Evolutionary conservation across 2,329 filamentous ascomycete genomes (phyloP).

Genomic region (Epichloe amarillans): DNA sequence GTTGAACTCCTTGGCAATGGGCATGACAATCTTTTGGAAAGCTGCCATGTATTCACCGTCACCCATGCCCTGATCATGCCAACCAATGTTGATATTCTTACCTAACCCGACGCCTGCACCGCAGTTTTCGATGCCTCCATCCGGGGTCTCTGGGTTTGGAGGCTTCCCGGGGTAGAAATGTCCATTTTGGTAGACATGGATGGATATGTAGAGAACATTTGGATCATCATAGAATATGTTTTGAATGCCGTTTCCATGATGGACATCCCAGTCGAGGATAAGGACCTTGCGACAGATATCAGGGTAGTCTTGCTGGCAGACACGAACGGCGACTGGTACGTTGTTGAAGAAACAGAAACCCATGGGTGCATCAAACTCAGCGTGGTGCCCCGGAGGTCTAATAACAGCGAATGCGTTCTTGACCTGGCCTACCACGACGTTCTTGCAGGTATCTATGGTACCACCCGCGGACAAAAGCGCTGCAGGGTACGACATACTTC

Average conservation of each 20-base stretch:
- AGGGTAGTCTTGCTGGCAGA: slow-evolving; percentile 72
- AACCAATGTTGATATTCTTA: slow-evolving; percentile 54
- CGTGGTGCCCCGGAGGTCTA: slow-evolving; percentile 87
- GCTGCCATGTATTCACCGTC: slow-evolving; percentile 95
- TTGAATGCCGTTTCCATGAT: slow-evolving; percentile 83
- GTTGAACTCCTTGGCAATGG: slow-evolving; percentile 83
- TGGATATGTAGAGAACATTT: slow-evolving; percentile 87
- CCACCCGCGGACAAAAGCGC: slow-evolving; percentile 78
- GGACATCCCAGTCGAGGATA: slow-evolving; percentile 83
- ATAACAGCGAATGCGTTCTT: slow-evolving; percentile 96
- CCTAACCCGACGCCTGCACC: slow-evolving; percentile 42
- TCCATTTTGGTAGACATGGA: slow-evolving; percentile 79
- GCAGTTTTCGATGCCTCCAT: slow-evolving; percentile 48
- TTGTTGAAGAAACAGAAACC: slow-evolving; percentile 99
- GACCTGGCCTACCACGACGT: slow-evolving; percentile 69
- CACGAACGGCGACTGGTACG: slow-evolving; percentile 79
- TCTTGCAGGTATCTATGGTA: slow-evolving; percentile 88
- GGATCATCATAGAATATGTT: slow-evolving; percentile 93
- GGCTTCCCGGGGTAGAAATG: slow-evolving; percentile 69
- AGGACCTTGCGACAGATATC: slow-evolving; percentile 75
- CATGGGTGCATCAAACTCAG: slow-evolving; percentile 73
- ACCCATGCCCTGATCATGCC: slow-evolving; percentile 67
- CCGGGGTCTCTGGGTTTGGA: slow-evolving; percentile 41
- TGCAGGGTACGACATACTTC: slow-evolving; percentile 66
- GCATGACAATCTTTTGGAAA: slow-evolving; percentile 94